Percentiles rank a stretch among this genome's conserved stretches.
Conservation (phyloP, 1,284 basidiomycete species). For the Ceratobasidium sp. region DNA sequence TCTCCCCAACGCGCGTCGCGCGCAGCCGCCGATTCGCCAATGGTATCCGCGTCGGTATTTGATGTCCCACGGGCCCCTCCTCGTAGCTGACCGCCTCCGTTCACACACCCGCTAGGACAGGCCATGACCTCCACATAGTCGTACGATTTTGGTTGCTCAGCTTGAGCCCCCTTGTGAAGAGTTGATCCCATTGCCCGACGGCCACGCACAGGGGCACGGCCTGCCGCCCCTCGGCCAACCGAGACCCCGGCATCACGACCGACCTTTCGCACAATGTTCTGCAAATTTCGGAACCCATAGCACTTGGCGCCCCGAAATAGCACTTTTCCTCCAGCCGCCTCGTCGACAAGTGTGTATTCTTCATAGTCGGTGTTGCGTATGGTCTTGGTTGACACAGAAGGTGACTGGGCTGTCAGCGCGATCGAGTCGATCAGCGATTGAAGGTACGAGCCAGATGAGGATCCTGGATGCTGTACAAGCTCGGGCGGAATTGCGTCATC, state of each 20-base stretch:
- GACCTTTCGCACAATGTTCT: constrained; percentile 95
- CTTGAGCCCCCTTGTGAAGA: constrained; percentile 49
- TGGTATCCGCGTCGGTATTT: constrained; percentile 50
- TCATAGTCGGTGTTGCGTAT: constrained; percentile 72
- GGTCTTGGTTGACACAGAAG: constrained; percentile 64
- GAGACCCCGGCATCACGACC: constrained; percentile 83
- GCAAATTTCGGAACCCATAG: constrained; percentile 97
- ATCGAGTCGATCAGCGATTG: constrained; percentile 70
- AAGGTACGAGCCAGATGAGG: constrained; percentile 94
- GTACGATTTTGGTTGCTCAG: constrained; percentile 63
- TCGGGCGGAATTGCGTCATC: constrained; percentile 62
- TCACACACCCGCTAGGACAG: constrained; percentile 96
- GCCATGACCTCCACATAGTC: constrained; percentile 99
- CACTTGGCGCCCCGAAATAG: constrained; percentile 94
- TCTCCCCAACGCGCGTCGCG: constrained; percentile 64
- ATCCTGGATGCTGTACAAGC: constrained; percentile 79
- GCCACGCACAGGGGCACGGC: constrained; percentile 50
- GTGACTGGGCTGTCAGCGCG: constrained; percentile 56
- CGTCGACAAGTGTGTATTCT: constrained; percentile 64
- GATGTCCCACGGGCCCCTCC: constrained; percentile 48
- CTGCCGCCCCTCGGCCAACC: constrained; percentile 62
- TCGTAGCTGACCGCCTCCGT: constrained; percentile 94
- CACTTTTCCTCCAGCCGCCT: constrained; percentile 58
- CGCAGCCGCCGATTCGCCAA: constrained; percentile 51
- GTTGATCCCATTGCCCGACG: constrained; percentile 47